phyloP scores from a whole-genome alignment of 2,329 filamentous ascomycete species.

The Pseudocercospora fuligena region DNA sequence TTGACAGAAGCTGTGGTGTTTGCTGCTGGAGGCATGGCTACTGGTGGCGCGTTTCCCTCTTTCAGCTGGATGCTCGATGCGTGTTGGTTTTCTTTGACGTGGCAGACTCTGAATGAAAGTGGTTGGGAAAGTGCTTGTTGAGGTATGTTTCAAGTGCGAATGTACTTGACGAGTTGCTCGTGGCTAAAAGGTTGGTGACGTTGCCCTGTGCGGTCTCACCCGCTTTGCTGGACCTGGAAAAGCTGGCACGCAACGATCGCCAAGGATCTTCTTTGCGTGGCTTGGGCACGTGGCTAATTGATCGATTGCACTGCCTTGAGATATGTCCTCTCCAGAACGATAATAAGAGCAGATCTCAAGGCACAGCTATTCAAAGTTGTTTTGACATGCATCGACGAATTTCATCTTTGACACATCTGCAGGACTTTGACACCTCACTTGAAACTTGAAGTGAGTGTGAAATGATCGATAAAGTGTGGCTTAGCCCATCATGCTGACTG shows the following conservation, averaged over 20 bases:
- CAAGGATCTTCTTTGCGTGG: background rate
- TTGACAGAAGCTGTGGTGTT: slow-evolving; percentile 27
- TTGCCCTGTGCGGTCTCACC: background rate
- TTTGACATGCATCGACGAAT: too few relatives aligned
- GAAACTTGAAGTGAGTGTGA: background rate
- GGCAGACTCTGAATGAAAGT: background rate
- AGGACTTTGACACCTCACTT: background rate
- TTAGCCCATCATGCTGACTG: background rate
- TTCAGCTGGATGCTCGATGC: background rate
- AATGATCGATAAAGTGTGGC: background rate
- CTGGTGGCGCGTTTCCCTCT: background rate
- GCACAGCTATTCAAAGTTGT: background rate
- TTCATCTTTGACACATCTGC: background rate
- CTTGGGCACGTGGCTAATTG: background rate
- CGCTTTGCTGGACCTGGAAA: background rate
- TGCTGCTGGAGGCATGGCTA: slow-evolving; percentile 39
- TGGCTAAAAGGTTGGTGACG: background rate
- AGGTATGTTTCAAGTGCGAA: slow-evolving; percentile 1
- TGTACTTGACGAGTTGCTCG: background rate
- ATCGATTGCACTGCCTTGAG: too few relatives aligned
- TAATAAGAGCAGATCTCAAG: background rate
- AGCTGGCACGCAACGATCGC: background rate
- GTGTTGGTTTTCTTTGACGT: background rate
- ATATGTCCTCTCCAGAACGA: too few relatives aligned
- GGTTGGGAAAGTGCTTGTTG: background rate